Evolutionary conservation across 768 basidiomycete genomes (phyloP).

Genomic region (Rhizopogon sp.): DNA sequence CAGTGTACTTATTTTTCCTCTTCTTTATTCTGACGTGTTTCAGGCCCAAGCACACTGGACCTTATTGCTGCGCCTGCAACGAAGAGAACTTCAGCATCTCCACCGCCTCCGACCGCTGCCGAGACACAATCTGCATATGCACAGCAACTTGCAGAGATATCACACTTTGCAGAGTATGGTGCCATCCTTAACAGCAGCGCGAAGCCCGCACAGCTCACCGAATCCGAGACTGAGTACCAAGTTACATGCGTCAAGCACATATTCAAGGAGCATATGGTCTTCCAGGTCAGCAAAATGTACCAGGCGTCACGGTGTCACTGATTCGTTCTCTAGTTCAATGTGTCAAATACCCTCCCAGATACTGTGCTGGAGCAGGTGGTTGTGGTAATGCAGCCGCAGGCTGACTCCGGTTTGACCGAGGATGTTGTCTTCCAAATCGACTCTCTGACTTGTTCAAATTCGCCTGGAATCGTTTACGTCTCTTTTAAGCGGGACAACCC

Average conservation of each 20-base stretch:
- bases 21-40: conserved; percentile 8
- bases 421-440: conserved; percentile 91
- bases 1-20: conserved; percentile 25
- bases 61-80: conserved; percentile 71
- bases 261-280: conserved; percentile 92
- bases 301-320: conserved; percentile 3
- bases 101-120: conserved; percentile 76
- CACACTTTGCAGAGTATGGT: conserved; percentile 84
- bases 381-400: conserved; percentile 83
- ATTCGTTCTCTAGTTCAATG: conserved; percentile 69
- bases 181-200: conserved; percentile 80
- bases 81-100: conserved; percentile 51
- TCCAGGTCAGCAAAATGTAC: conserved; percentile 63
- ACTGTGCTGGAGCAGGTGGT: conserved; percentile 93
- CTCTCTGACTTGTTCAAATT: conserved; percentile 60
- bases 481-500: conserved; percentile 86
- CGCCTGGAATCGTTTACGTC: conserved; percentile 87
- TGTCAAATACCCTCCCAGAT: conserved; percentile 94
- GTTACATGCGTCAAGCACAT: conserved; percentile 96
- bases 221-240: conserved; percentile 97
- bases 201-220: conserved; percentile 80
- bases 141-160: conserved; percentile 79
- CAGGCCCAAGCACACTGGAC: conserved; percentile 83
- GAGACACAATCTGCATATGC: conserved; percentile 87
- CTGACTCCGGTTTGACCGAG: conserved; percentile 74